Percentiles rank a stretch among this genome's conserved stretches.
Evolutionary conservation across 176 grass and related monocot genomes (phyloP).

Genomic region (sorghum (Sorghum bicolor)): Sorghum_bicolor_NCBIv3 NC_012871.2:65539501-65540000

Average conservation of each 20-base stretch:
- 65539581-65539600: slow-evolving; percentile 34
- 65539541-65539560: slow-evolving; percentile 24
- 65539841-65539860: not conserved
- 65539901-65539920: not conserved
- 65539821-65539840: not conserved
- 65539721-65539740: slow-evolving; percentile 20
- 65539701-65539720: slow-evolving; percentile 2
- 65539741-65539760: slow-evolving; percentile 36
- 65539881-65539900: not conserved
- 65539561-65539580: slow-evolving; percentile 41
- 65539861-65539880: not conserved
- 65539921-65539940: not conserved
- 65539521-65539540: not conserved
- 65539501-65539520: not conserved
- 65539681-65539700: not conserved
- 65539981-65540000: not conserved
- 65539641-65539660: slow-evolving; percentile 16
- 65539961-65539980: not conserved
- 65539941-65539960: slow-evolving; percentile 2
- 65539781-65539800: not conserved
- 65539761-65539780: not conserved
- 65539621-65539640: not conserved
- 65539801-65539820: slow-evolving; percentile 16
- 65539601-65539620: slow-evolving; percentile 23
- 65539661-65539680: slow-evolving; percentile 28